Base-by-base conservation (phyloP, 129 eudicot genomes). In the Silybum marianum region DNA sequence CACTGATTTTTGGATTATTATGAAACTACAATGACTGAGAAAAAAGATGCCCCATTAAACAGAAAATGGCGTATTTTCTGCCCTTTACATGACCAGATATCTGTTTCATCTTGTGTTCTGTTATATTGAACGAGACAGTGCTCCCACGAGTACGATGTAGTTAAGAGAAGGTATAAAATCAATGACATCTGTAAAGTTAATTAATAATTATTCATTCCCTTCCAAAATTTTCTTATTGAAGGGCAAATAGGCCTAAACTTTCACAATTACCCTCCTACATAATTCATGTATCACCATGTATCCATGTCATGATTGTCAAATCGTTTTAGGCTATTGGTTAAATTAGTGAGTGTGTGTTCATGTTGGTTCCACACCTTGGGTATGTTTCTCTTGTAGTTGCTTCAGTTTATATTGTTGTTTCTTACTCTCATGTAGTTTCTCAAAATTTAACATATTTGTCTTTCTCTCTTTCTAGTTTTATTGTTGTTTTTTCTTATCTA, bases 401-500 rank as follows among this genome's bases (percentile, higher is more conserved):
- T 38, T 12, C 12, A 9, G 9, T 30, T 73, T 40, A 16, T 39
- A 40, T 42, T 24, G 6, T 19, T 22, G 63, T 58, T 3, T 38
- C 5, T n/a, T n/a, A n/a, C n/a, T n/a, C n/a, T n/a, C n/a, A n/a
- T n/a, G n/a, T n/a, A n/a, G n/a, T n/a, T n/a, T 48, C 63, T 18
- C 63, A 51, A 51, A 51, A 51, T 51, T 16, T 51, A 51, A 51
- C 63, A 51, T 51, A 51, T 40, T 7, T 39, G 44, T 39, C 44
- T 39, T 36, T 36, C 13, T 40, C 48, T 40, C 22, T 51, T 8
- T 84, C 54, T 25, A 16, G 32, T 8, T 51, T 51, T 51, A 18
- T 71, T 21, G 80, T 54, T 30, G 26, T 26, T 80, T 74, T 30
- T 79, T 36, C 40, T 44, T 28, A 34, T 18, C 8, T 66, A 72